phyloP scores from a whole-genome alignment of 192 early-diverging fungal genomes.

The Umbelopsis vinacea region DNA sequence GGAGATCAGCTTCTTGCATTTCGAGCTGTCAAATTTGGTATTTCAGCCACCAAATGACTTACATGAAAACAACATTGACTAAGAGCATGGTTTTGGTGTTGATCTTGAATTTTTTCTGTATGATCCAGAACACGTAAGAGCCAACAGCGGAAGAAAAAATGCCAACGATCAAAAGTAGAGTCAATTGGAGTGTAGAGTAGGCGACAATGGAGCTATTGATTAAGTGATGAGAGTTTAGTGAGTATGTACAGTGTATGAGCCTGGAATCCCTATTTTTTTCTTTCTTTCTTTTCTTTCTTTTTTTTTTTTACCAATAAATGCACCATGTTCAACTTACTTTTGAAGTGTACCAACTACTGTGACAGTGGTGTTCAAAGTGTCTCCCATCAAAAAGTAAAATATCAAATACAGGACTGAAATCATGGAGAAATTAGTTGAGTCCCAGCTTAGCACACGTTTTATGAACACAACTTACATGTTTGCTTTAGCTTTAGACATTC shows the following conservation, averaged over 20 bases:
- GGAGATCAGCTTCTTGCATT: not conserved
- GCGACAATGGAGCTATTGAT: not conserved
- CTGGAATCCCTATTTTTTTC: too few species aligned
- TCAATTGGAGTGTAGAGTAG: conserved; percentile 15
- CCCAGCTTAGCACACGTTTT: not conserved
- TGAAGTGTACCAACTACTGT: conserved; percentile 8
- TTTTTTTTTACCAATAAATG: too few species aligned
- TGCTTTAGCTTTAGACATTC: conserved; percentile 24
- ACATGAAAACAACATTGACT: conserved; percentile 10
- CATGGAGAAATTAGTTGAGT: not conserved
- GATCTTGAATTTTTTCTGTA: not conserved
- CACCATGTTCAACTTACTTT: not conserved
- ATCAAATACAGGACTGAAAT: conserved; percentile 4
- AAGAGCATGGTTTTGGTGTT: conserved; percentile 11
- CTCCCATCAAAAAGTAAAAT: conserved; percentile 23
- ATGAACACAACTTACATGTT: conserved; percentile 6
- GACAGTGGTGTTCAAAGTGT: conserved; percentile 12
- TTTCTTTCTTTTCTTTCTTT: too few species aligned
- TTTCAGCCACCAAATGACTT: not conserved
- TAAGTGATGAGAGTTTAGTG: not conserved
- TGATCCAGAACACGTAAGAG: conserved; percentile 16
- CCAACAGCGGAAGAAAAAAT: conserved; percentile 17
- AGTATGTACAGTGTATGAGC: too few species aligned
- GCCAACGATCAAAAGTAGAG: conserved; percentile 5
- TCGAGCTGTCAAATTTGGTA: not conserved